Evolutionary conservation across 768 basidiomycete species (phyloP).

Genomic region (Artomyces pyxidatus): DNA sequence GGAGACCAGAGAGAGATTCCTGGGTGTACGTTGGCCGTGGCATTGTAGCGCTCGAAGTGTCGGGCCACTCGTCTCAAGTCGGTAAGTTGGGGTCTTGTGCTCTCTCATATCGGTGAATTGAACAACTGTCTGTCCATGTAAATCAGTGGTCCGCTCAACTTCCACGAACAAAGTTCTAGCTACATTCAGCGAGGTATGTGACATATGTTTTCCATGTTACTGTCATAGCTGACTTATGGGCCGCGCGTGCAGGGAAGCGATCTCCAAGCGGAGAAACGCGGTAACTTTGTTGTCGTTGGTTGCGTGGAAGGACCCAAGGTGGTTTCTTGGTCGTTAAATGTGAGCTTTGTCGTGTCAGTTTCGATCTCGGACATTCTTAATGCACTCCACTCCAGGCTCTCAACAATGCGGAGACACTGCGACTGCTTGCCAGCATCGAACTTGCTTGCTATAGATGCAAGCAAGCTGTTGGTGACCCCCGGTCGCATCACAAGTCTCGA

Average conservation of each 20-base stretch:
- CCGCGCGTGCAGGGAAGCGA: constrained; percentile 42
- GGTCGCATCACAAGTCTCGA: constrained; percentile 51
- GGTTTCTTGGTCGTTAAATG: constrained; percentile 81
- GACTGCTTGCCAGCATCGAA: constrained; percentile 76
- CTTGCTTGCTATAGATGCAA: constrained; percentile 77
- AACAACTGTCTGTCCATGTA: constrained; percentile 15
- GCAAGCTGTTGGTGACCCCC: constrained; percentile 60
- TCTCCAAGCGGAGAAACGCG: constrained; percentile 79
- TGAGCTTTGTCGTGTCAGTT: constrained; percentile 25
- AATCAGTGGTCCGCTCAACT: constrained; percentile 54
- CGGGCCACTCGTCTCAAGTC: constrained; percentile 71
- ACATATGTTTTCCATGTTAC: background rate
- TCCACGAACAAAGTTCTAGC: constrained; percentile 61
- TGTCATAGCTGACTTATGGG: constrained; percentile 10
- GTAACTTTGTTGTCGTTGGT: constrained; percentile 80
- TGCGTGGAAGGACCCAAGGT: constrained; percentile 68
- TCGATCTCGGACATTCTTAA: background rate
- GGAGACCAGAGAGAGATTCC: constrained; percentile 68
- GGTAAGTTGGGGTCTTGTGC: constrained; percentile 38
- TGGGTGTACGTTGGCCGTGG: constrained; percentile 81
- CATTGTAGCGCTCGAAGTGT: constrained; percentile 64
- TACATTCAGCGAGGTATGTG: constrained; percentile 60
- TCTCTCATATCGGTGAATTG: background rate
- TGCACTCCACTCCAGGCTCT: constrained; percentile 43
- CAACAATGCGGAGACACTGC: constrained; percentile 77